Base-by-base conservation (phyloP, 1,284 basidiomycete species). In the Tilletia setariae region DNA sequence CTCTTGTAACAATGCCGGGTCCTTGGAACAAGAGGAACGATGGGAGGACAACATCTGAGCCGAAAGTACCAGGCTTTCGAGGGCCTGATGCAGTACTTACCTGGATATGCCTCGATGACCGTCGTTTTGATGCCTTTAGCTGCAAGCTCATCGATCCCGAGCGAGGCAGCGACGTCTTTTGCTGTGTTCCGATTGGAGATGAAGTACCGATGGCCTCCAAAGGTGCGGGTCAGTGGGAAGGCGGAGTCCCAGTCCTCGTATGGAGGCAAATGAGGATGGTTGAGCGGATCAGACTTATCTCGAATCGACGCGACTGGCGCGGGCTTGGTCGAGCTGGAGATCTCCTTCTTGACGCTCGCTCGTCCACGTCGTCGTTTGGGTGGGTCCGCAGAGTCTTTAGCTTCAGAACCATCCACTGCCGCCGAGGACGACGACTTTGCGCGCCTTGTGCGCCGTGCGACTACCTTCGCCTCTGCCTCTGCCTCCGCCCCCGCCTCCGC, bases 61-160 rank as follows among this genome's bases (percentile, higher is more conserved):
- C 13, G 11, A 7, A n/a, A 49, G n/a, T 21, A 11, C 47, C n/a
- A n/a, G n/a, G n/a, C n/a, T n/a, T n/a, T n/a, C n/a, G n/a, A n/a
- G n/a, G n/a, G n/a, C n/a, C n/a, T n/a, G n/a, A n/a, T n/a, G n/a
- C n/a, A n/a, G n/a, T n/a, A 67, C 66, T 8, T 35, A 67, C 66
- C 80, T 4, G 80, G 72, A 68, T 79, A 82, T 1, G 76, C 77
- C 67, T 82, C 80, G 42, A 82, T 49, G 19, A 82, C 66, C 9
- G 80, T 82, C 11, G 72, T 69, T 47, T 78, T 79, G 23, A 72
- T 63, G 9, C 78, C 76, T 1, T 69, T 67, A 0, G 68, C 62
- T 21, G 73, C 69, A 1, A 49, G 46, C 16, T 63, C 40, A 13
- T 68, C 67, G 1, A 79, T 70, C 1, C 71, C 72, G 11, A 80